Base-by-base conservation (phyloP, 1,284 basidiomycete genomes). In the Vanrija pseudolonga region DNA sequence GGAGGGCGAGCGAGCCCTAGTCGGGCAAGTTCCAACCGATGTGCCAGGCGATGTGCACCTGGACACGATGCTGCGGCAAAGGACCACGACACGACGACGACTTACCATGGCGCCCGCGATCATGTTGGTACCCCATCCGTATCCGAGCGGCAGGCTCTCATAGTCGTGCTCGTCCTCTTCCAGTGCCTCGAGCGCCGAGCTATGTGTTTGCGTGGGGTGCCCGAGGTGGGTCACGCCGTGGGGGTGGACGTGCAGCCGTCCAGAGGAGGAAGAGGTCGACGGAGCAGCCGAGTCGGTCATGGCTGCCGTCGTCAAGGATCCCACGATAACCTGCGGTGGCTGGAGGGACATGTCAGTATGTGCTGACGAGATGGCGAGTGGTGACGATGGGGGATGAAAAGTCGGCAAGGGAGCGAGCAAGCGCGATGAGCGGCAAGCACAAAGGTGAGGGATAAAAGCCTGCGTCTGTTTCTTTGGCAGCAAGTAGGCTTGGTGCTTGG, bases 51-150 rank as follows among this genome's bases (percentile, higher is more conserved):
- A 26, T 32, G 12, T 1, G 14, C 32, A 32, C 8, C 32, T 4
- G 5, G 24, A 26, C 37, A 38, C 37, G 4, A 14, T 14, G 15
- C 37, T n/a, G n/a, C n/a, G 37, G 6, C 39, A n/a, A 36, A 42
- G 32, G 15, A 18, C 50, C 53, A 26, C 12, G 32, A n/a, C n/a
- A n/a, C n/a, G n/a, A n/a, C n/a, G n/a, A n/a, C 32, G 32, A 81
- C 89, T 79, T 71, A 92, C 90, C 74, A 98, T 79, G 45, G 93
- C 93, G 54, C 96, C 96, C 23, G 96, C 96, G 68, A 92, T 79
- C 96, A 98, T 98, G 78, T 94, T 96, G 62, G 96, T 89, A 20
- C 76, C 78, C 62, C 77, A 73, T 22, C 75, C 74, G 50, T 68
- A 64, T n/a, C 73, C 73, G 8, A 73, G 61, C 11, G 76, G 75